Percentiles rank a stretch among this genome's conserved stretches.
Conservation (phyloP, 257 asterid genomes). For the Solanum clarkiae region DNA sequence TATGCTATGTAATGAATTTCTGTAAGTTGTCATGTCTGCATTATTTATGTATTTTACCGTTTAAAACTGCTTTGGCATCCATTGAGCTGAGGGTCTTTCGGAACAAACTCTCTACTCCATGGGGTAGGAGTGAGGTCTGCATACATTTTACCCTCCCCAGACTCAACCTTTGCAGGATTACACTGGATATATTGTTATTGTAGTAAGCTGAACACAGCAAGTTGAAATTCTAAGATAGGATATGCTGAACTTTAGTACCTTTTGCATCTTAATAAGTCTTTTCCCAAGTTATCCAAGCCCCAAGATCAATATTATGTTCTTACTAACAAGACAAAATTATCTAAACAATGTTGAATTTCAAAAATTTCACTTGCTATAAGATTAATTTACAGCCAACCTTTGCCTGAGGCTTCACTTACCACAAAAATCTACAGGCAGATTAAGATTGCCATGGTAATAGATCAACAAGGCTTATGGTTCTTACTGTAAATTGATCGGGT, state of each 20-base stretch:
- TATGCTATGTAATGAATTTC: not conserved
- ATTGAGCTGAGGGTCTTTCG: not conserved
- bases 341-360: not conserved
- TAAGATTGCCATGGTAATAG: not conserved
- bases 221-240: not conserved
- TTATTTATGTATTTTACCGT: not conserved
- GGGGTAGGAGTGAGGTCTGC: not conserved
- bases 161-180: not conserved
- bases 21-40: not conserved
- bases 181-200: not conserved
- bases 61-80: not conserved
- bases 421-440: not conserved
- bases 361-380: not conserved
- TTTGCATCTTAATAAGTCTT: not conserved
- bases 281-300: not conserved
- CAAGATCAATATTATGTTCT: not conserved
- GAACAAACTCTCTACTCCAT: not conserved
- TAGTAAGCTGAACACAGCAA: not conserved
- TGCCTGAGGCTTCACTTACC: not conserved
- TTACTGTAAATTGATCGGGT: constrained; percentile 87
- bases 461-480: not conserved
- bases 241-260: not conserved
- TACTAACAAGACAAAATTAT: not conserved
- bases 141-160: not conserved
- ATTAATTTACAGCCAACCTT: not conserved